phyloP scores from a whole-genome alignment of 495 filamentous ascomycete genomes.

The Cryomyces minteri region DNA sequence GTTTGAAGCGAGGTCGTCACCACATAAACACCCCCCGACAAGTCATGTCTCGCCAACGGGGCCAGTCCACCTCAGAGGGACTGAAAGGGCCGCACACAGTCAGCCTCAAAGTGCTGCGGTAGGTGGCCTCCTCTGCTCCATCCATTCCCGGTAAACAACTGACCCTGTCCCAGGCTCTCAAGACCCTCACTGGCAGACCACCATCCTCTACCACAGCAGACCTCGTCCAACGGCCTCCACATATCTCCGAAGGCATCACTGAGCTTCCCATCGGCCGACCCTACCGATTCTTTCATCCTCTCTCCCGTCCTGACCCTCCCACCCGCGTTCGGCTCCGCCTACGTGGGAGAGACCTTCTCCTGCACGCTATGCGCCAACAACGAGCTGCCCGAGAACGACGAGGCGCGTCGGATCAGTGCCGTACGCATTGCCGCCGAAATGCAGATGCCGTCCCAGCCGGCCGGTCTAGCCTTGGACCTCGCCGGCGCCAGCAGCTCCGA shows the following conservation, averaged over 20 bases:
- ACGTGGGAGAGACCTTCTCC: slow-evolving; percentile 86
- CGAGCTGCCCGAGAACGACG: slow-evolving; percentile 30
- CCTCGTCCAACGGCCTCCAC: slow-evolving; percentile 12
- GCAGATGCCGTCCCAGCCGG: slow-evolving; percentile 61
- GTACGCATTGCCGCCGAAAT: slow-evolving; percentile 81
- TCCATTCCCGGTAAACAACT: slow-evolving; percentile 2
- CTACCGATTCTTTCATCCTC: slow-evolving; percentile 35
- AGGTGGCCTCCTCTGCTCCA: slow-evolving; percentile 9
- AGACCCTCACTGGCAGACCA: slow-evolving; percentile 23
- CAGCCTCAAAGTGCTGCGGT: slow-evolving; percentile 68
- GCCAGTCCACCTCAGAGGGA: slow-evolving; percentile 30
- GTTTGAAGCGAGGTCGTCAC: too few relatives aligned
- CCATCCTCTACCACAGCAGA: slow-evolving; percentile 31
- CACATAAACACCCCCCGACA: too few relatives aligned
- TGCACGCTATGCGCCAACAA: slow-evolving; percentile 93
- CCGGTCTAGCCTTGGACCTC: slow-evolving; percentile 32
- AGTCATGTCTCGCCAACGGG: slow-evolving; percentile 5
- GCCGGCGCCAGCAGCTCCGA: slow-evolving; percentile 17
- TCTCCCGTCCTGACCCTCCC: slow-evolving; percentile 68
- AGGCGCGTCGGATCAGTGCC: slow-evolving; percentile 33
- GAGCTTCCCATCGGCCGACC: slow-evolving; percentile 29
- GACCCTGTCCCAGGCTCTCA: slow-evolving; percentile 18
- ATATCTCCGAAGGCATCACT: slow-evolving; percentile 33
- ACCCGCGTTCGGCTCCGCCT: slow-evolving; percentile 79
- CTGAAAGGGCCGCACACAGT: slow-evolving; percentile 68